Evolutionary conservation across 257 asterid species (phyloP).

Genomic region (Solanum stenotomum): DNA sequence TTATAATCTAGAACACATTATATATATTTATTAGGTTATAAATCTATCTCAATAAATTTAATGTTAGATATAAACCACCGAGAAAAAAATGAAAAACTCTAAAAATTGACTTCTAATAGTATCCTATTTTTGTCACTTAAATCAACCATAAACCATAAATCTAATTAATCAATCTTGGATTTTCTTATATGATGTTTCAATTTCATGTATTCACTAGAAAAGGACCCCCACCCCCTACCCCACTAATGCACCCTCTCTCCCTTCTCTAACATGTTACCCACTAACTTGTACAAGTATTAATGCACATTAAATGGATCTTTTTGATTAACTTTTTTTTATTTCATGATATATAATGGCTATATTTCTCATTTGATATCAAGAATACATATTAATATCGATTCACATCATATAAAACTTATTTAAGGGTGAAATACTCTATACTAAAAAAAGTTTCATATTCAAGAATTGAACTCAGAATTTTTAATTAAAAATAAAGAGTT

Average conservation of each 20-base stretch:
- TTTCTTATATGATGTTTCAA: no score
- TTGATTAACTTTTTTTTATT: neutral
- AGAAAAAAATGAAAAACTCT: neutral
- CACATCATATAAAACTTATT: neutral
- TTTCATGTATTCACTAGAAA: no score
- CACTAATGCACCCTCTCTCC: conserved; percentile 45
- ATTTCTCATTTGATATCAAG: neutral
- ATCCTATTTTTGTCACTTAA: neutral
- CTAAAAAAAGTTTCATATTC: neutral
- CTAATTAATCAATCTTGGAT: neutral
- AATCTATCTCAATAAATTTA: neutral
- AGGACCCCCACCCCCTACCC: neutral
- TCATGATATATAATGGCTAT: neutral
- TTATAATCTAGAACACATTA: neutral
- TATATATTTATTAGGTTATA: neutral
- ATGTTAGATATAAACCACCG: neutral
- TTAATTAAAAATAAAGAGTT: neutral
- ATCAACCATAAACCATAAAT: conserved; percentile 5
- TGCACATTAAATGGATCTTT: neutral
- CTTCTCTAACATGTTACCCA: conserved; percentile 75
- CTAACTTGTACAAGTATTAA: conserved; percentile 20
- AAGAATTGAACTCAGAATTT: accelerated
- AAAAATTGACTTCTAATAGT: neutral
- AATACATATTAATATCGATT: neutral
- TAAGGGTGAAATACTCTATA: neutral